Percentiles rank a stretch among this genome's conserved stretches.
Conservation (phyloP, 2,329 filamentous ascomycete species). For the Aspergillus brunneoviolaceus region DNA sequence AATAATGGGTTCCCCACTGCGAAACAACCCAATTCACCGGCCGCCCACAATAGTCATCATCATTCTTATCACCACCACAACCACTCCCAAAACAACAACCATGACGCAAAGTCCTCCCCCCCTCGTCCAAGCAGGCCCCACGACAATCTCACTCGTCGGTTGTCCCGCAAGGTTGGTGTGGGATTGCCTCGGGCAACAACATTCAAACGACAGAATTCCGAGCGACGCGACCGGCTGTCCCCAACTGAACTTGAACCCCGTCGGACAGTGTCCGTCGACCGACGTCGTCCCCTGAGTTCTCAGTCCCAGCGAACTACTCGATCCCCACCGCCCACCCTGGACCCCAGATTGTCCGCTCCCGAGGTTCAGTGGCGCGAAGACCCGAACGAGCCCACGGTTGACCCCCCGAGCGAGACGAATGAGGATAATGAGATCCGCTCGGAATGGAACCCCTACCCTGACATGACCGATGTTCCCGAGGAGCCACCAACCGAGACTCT, state of each 20-base stretch:
- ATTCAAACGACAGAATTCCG: slow-evolving; percentile 79
- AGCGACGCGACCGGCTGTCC: slow-evolving; percentile 70
- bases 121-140: slow-evolving; percentile 23
- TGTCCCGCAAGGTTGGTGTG: slow-evolving; percentile 63
- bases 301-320: slow-evolving; percentile 44
- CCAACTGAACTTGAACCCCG: slow-evolving; percentile 63
- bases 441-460: slow-evolving; percentile 30
- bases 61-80: slow-evolving; percentile 8
- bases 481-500: slow-evolving; percentile 48
- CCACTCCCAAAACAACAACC: slow-evolving; percentile 9
- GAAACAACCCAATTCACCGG: slow-evolving; percentile 14
- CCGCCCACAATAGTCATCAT: slow-evolving; percentile 10
- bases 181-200: slow-evolving; percentile 74
- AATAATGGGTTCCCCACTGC: slow-evolving; percentile 11
- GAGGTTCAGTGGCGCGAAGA: slow-evolving; percentile 41
- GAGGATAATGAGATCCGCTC: slow-evolving; percentile 29
- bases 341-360: slow-evolving; percentile 42
- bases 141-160: slow-evolving; percentile 35
- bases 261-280: slow-evolving; percentile 64
- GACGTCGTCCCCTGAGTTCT: slow-evolving; percentile 42
- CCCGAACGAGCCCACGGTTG: slow-evolving; percentile 33
- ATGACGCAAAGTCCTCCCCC: slow-evolving; percentile 18
- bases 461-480: slow-evolving; percentile 27
- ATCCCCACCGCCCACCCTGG: slow-evolving; percentile 41
- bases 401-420: slow-evolving; percentile 30